Base-by-base conservation (phyloP, 2,329 filamentous ascomycete genomes). In the Arachnopeziza araneosa region DNA sequence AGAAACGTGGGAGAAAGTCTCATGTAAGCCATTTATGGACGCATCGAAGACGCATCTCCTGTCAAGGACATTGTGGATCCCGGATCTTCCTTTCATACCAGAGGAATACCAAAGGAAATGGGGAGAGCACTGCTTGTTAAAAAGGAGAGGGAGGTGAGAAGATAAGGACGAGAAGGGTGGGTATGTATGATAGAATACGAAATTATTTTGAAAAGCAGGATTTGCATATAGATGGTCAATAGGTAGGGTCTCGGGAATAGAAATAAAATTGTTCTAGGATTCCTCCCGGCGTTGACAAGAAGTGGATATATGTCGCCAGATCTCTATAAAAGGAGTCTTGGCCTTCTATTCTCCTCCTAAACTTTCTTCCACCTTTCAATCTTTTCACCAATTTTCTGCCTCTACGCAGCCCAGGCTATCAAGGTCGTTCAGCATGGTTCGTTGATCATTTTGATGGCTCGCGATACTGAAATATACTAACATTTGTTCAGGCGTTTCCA, bases 91-190 rank as follows among this genome's bases (percentile, higher is more conserved):
- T 0, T 75, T 91, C 49, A 77, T 96, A 17, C 92, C 93, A 0
- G 80, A 85, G 36, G 54, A 49, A 49, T 49, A 56, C 17, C 50
- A 24, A 14, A 84, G 93, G 60, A 86, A 85, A 74, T 98, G 93
- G 91, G 95, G 92, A 21, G 80, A 85, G 57, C 96, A 98, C 74
- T 99, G 95, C 73, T 78, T 99, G 56, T 75, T 98, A 65, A 83
- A 83, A 69, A 83, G 84, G 65, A 84, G 78, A 69, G 56, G 54
- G 24, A 59, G 64, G 56, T 54, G 24, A 59, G 64, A 44, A 8
- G 17, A 44, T 32, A 12, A 19, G 36, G 36, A 14, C 6, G 36
- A 55, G 36, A 51, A 21, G 22, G 56, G 48, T 57, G 36, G 24
- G 36, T 14, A 24, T 60, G 49, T 63, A 60, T 49, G 30, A 58